Conservation (phyloP, 306 rosid genomes). For the Boehmeria nivea region DNA sequence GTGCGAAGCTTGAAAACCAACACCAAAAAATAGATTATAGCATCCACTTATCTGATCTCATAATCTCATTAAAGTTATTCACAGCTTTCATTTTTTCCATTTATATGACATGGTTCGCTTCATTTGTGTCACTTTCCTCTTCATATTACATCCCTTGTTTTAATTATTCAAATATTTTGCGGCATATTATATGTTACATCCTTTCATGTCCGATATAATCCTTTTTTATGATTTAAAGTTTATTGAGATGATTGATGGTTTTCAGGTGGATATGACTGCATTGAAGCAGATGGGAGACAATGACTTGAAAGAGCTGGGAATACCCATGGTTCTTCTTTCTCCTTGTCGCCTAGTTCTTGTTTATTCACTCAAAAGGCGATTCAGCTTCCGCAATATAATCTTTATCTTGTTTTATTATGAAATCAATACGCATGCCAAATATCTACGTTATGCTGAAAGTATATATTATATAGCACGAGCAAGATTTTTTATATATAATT, state of each 20-base stretch:
- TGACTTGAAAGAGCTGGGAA: slow-evolving; percentile 94
- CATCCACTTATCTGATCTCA: too few species aligned
- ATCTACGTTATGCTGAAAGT: neutral
- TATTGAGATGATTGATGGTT: neutral
- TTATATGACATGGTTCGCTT: neutral
- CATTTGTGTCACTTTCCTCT: slow-evolving; percentile 8
- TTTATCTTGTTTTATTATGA: neutral
- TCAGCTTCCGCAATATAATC: neutral
- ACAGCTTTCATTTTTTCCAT: too few species aligned
- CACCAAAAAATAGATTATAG: too few species aligned
- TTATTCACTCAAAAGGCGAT: neutral
- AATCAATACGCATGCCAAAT: neutral
- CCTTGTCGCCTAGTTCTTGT: slow-evolving; percentile 10
- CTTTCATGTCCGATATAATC: neutral
- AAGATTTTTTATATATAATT: neutral
- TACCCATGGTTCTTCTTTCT: slow-evolving; percentile 66
- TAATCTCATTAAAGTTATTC: too few species aligned
- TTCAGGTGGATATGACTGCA: slow-evolving; percentile 90
- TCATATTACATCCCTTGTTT: neutral
- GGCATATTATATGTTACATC: too few species aligned
- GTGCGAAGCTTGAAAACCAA: neutral
- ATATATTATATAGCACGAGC: neutral
- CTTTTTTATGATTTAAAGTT: neutral
- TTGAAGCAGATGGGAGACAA: slow-evolving; percentile 94
- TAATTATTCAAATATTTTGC: too few species aligned